Evolutionary conservation across 139 green algal species (phyloP).

Genomic region (Tetradesmus lagerheimii): DNA sequence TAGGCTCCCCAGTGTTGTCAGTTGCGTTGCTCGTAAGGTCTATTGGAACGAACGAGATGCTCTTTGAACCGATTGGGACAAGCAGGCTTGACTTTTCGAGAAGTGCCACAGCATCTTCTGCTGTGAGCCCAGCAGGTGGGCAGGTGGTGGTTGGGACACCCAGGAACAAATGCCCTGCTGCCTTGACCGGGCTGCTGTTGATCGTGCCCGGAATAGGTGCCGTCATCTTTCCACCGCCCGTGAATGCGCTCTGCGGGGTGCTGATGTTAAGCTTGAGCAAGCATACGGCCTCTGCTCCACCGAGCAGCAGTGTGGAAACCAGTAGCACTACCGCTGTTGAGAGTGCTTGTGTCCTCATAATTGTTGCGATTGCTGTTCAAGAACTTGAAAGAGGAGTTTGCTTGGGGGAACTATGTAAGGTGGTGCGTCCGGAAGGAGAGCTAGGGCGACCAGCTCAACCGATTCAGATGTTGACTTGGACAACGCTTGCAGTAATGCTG

Average conservation of each 20-base stretch:
- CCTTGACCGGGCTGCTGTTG: background rate
- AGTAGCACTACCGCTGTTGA: background rate
- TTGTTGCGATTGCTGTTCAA: background rate
- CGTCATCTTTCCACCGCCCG: background rate
- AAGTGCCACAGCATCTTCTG: background rate
- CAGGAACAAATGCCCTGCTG: constrained; percentile 1
- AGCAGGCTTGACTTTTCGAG: background rate
- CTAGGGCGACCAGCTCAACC: no score
- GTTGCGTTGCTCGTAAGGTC: constrained; percentile 29
- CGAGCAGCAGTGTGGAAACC: background rate
- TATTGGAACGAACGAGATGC: constrained; percentile 8
- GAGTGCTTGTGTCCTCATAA: background rate
- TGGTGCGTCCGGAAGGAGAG: background rate
- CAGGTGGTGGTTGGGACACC: constrained; percentile 25
- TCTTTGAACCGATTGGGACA: background rate
- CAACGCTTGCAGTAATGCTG: no score
- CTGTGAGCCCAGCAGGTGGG: constrained; percentile 10
- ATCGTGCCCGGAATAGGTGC: constrained; percentile 22
- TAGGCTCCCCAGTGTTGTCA: background rate
- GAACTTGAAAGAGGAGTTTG: background rate
- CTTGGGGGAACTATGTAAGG: background rate
- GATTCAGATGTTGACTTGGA: no score
- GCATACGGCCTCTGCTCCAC: background rate
- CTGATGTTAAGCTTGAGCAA: constrained; percentile 10
- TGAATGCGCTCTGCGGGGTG: background rate